Base-by-base conservation (phyloP, 2,329 filamentous ascomycete species). In the Colletotrichum gigasporum region DNA sequence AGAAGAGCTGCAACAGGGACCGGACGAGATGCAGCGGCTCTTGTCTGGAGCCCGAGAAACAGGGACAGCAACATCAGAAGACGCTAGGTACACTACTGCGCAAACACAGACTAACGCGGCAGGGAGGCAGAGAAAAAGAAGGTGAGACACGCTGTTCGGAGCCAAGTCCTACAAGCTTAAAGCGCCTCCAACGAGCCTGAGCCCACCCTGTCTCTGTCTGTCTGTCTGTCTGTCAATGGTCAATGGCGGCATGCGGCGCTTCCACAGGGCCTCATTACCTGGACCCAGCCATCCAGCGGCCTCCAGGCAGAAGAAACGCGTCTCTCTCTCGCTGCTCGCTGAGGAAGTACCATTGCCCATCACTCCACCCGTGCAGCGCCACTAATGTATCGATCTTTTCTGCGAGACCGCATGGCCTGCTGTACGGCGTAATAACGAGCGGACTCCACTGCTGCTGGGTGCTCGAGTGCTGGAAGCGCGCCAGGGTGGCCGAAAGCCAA, bases 271-370 rank as follows among this genome's bases (percentile, higher is more conserved):
- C n/a, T n/a, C n/a, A n/a, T n/a, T n/a, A n/a, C n/a, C n/a, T n/a
- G n/a, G n/a, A n/a, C n/a, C n/a, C n/a, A n/a, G n/a, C n/a, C n/a
- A n/a, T n/a, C n/a, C n/a, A n/a, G n/a, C n/a, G n/a, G n/a, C n/a
- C n/a, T n/a, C n/a, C n/a, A n/a, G n/a, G n/a, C n/a, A n/a, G n/a
- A n/a, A n/a, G n/a, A n/a, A n/a, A n/a, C n/a, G n/a, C n/a, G n/a
- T n/a, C n/a, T n/a, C n/a, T n/a, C n/a, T n/a, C n/a, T n/a, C n/a
- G n/a, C 35, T 26, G 24, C 45, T 52, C 44, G 18, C 42, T 52
- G 24, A 16, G 56, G 56, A 54, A 59, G 37, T 53, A 20, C 47
- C 56, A 52, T 28, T 34, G 56, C 37, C 8, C 47, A 59, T 59
- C 56, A 44, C 56, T 35, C 47, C 28, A 28, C 37, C 18, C 12